These are phyloP conservation scores for Aspergillus tubingensis DNA, from an alignment of 2,329 filamentous ascomycete genomes.

Conservation along the genomic window DNA sequence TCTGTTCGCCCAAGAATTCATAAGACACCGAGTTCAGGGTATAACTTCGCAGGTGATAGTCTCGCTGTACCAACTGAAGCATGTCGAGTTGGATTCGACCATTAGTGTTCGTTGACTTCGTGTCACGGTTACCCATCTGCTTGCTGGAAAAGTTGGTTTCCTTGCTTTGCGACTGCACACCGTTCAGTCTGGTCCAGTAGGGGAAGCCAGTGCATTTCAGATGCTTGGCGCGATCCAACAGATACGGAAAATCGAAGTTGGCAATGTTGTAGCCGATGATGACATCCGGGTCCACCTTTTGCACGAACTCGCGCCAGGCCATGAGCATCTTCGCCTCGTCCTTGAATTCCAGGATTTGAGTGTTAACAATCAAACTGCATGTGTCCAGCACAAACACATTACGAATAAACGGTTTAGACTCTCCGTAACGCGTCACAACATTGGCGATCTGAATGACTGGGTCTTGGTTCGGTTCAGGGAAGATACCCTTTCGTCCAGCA, in stretches of 20 bases:
- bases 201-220: constrained; percentile 80
- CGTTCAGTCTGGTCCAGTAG: constrained; percentile 80
- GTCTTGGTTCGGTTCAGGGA: constrained; percentile 87
- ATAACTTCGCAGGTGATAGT: constrained; percentile 93
- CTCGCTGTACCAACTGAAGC: constrained; percentile 90
- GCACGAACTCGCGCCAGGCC: constrained; percentile 85
- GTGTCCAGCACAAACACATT: constrained; percentile 96
- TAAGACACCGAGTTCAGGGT: constrained; percentile 95
- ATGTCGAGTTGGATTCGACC: constrained; percentile 90
- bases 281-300: constrained; percentile 90
- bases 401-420: constrained; percentile 90
- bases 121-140: constrained; percentile 95
- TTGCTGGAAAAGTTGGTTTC: constrained; percentile 93
- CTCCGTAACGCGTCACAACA: constrained; percentile 90
- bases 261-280: constrained; percentile 99
- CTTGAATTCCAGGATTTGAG: constrained; percentile 81
- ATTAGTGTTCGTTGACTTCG: constrained; percentile 91
- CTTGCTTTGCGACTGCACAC: constrained; percentile 69
- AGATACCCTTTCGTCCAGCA: constrained; percentile 94
- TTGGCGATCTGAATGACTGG: constrained; percentile 98
- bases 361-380: constrained; percentile 91
- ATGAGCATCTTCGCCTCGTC: constrained; percentile 87
- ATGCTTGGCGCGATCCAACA: constrained; percentile 82
- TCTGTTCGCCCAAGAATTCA: constrained; percentile 94
- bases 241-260: constrained; percentile 98